Percentiles rank a stretch among this genome's conserved stretches.
Evolutionary conservation across 441 rosid species (phyloP).

Genomic region (Metrosideros polymorpha): DNA sequence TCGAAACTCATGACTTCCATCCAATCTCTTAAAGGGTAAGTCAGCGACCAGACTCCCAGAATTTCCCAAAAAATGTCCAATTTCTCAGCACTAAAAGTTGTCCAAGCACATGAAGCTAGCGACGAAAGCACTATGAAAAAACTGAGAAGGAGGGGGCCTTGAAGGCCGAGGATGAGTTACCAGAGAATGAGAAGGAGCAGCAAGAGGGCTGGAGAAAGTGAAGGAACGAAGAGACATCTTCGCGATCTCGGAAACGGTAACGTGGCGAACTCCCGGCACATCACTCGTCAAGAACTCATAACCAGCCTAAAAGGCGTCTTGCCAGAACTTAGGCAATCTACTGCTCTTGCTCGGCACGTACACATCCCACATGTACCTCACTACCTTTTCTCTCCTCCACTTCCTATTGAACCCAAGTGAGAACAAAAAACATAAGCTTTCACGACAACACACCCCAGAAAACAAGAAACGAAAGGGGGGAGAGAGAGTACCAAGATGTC

Average conservation of each 20-base stretch:
- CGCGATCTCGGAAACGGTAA: conserved; percentile 47
- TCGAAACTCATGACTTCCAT: neutral
- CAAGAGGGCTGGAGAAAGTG: conserved; percentile 12
- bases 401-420: conserved; percentile 22
- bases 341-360: conserved; percentile 34
- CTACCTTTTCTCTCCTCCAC: conserved; percentile 52
- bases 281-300: conserved; percentile 44
- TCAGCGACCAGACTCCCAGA: neutral
- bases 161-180: neutral
- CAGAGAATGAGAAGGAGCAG: neutral
- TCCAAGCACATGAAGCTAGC: neutral
- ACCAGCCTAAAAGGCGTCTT: conserved; percentile 49
- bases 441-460: neutral
- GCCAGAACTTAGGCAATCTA: conserved; percentile 47
- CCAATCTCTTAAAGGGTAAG: neutral
- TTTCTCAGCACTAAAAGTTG: neutral
- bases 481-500: conserved; percentile 32
- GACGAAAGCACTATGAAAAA: neutral
- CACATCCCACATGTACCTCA: conserved; percentile 51
- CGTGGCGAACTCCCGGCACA: conserved; percentile 23
- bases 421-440: neutral
- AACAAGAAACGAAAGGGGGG: neutral
- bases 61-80: neutral
- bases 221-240: conserved; percentile 35
- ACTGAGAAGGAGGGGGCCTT: neutral